A percentile compares a stretch with the other conserved stretches of the same genome.
Evolutionary conservation across 2,329 filamentous ascomycete genomes (phyloP).

Genomic region (Sporothrix globosa): DNA sequence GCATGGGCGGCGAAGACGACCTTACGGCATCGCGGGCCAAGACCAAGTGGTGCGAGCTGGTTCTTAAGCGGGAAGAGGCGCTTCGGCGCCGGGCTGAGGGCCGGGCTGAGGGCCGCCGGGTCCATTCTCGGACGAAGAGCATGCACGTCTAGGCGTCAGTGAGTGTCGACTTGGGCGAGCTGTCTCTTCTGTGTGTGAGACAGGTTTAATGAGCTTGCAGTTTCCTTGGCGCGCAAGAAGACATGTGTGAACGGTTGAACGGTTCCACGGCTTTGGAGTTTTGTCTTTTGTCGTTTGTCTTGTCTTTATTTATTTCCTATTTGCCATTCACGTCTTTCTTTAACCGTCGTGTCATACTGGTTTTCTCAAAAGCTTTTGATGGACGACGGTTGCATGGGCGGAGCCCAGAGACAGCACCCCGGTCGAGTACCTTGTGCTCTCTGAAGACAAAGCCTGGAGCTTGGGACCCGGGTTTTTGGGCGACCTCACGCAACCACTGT

Average conservation of each 20-base stretch:
- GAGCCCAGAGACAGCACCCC: constrained; percentile 10
- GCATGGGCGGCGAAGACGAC: constrained; percentile 50
- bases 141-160: constrained; percentile 51
- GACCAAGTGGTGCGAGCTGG: constrained; percentile 68
- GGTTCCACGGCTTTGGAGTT: constrained; percentile 31
- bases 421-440: constrained; percentile 30
- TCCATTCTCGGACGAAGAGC: constrained; percentile 63
- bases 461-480: constrained; percentile 23
- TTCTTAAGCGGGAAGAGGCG: constrained; percentile 66
- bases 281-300: constrained; percentile 30
- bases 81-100: constrained; percentile 59
- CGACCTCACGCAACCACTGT: constrained; percentile 27
- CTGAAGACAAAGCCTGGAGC: constrained; percentile 32
- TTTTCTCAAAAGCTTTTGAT: constrained; percentile 21
- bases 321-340: constrained; percentile 33
- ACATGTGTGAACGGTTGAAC: constrained; percentile 26
- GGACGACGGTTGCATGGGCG: constrained; percentile 26
- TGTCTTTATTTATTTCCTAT: constrained; percentile 32
- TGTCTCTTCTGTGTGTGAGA: not conserved
- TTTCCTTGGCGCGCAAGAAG: not conserved
- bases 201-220: not conserved
- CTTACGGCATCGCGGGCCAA: constrained; percentile 47
- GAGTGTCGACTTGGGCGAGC: constrained; percentile 14
- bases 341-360: constrained; percentile 22
- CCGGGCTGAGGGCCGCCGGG: constrained; percentile 43